phyloP scores from a whole-genome alignment of 129 eudicot species.

The Heracleum sosnowskyi region DNA sequence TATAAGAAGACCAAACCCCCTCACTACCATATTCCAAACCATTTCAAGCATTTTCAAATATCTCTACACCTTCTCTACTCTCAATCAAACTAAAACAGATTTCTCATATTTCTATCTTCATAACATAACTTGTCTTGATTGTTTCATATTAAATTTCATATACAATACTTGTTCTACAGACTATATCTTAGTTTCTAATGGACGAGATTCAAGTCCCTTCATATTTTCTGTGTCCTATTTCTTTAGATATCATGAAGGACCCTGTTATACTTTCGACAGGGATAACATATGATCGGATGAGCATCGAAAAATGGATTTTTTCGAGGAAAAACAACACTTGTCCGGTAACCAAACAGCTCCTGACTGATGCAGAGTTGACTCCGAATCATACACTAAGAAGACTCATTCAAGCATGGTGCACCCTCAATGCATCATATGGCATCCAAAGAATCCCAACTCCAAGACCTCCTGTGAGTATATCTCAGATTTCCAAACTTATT shows the following conservation, averaged over 20 bases:
- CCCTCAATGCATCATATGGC: constrained; percentile 33
- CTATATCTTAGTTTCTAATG: background rate
- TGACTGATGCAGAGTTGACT: constrained; percentile 18
- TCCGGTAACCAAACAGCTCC: constrained; percentile 36
- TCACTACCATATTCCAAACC: background rate
- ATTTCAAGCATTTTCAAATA: too few relatives aligned
- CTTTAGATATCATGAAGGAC: constrained; percentile 47
- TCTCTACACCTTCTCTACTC: background rate
- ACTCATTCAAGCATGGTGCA: constrained; percentile 37
- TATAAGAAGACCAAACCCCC: background rate
- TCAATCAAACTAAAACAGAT: background rate
- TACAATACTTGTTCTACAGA: background rate
- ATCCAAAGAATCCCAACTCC: constrained; percentile 39
- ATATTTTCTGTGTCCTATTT: constrained; percentile 52
- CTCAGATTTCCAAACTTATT: constrained; percentile 31
- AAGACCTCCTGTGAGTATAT: constrained; percentile 18
- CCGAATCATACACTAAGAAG: constrained; percentile 36
- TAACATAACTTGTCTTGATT: background rate
- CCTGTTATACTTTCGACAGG: constrained; percentile 38
- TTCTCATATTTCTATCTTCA: background rate
- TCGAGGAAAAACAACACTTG: constrained; percentile 18
- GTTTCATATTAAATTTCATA: too few relatives aligned
- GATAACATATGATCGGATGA: constrained; percentile 38
- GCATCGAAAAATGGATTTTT: constrained; percentile 38
- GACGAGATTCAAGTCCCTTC: constrained; percentile 48